Base-by-base conservation (phyloP, 495 filamentous ascomycete species). In the Xylaria sp. region DNA sequence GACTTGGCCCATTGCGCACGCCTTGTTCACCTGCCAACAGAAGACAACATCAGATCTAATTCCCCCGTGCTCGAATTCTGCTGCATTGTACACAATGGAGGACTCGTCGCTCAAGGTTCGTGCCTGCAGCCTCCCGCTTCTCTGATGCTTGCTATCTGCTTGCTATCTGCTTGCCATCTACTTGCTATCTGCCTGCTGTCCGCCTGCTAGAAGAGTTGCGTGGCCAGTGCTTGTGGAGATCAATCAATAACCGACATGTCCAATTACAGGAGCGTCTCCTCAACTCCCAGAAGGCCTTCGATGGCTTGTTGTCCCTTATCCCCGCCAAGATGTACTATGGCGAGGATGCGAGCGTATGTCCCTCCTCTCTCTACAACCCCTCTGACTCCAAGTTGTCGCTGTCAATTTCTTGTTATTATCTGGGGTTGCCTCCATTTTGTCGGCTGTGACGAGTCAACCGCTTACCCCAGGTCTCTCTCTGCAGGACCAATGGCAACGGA, bases 321-420 rank as follows among this genome's bases (percentile, higher is more conserved):
- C 96, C 96, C 35, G 95, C 93, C 26, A 95, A 95, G 80, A 89
- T 92, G 74, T 97, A 97, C 82, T 97, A 96, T 78, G 93, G 91
- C 48, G 90, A 94, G 75, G 93, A 97, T 74, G 90, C 84, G 50
- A 94, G 84, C 82, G 94, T 97, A 91, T 74, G 93, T 90, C 64
- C n/a, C 61, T 40, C 67, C 21, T 37, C 65, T 44, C 40, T 68
- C 40, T 41, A 17, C 62, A 12, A 9, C 31, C 21, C 9, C 57
- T 50, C 29, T n/a, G n/a, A 40, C 21, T 19, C 8, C 52, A 11
- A 35, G 6, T 24, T 57, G 67, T 40, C 29, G 11, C 50, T 15
- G 17, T n/a, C 24, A 14, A 26, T 29, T 26, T 50, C n/a, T 41
- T 35, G n/a, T 29, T 35, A 19, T 41, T 19, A 21, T 19, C 41